Evolutionary conservation across 148 eudicot genomes (phyloP).

Genomic region (Talinum fruticosum): DNA sequence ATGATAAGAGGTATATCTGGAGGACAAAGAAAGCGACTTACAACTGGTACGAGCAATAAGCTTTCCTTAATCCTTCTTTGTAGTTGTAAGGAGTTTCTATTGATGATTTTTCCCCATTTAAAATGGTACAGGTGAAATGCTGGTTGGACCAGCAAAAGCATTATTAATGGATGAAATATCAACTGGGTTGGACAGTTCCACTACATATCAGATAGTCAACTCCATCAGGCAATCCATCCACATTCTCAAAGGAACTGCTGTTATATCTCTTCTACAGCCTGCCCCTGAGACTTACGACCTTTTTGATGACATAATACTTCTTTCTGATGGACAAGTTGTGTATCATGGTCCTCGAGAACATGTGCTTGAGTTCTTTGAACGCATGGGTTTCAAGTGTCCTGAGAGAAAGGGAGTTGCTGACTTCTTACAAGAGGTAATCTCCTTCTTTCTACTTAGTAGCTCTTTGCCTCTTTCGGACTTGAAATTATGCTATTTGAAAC

Average conservation of each 20-base stretch:
- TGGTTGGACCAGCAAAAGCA: conserved; percentile 88
- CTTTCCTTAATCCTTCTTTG: background rate
- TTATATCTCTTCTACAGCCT: conserved; percentile 84
- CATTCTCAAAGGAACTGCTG: conserved; percentile 73
- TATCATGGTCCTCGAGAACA: conserved; percentile 84
- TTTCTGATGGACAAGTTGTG: conserved; percentile 80
- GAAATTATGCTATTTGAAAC: background rate
- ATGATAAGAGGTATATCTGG: conserved; percentile 89
- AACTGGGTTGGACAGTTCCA: conserved; percentile 87
- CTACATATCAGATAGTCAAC: conserved; percentile 83
- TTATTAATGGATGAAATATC: conserved; percentile 95
- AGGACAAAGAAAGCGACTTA: conserved; percentile 74
- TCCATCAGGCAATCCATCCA: conserved; percentile 77
- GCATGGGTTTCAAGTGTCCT: conserved; percentile 85
- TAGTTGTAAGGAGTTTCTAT: background rate
- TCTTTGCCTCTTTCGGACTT: background rate
- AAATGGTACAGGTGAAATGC: conserved; percentile 65
- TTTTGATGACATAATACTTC: conserved; percentile 80
- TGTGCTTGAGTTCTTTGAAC: conserved; percentile 80
- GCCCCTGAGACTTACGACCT: conserved; percentile 83
- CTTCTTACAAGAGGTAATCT: conserved; percentile 76
- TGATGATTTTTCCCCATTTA: background rate
- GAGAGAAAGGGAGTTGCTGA: conserved; percentile 90
- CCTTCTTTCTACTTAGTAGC: background rate
- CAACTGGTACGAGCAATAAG: conserved; percentile 52